These are phyloP conservation scores for Thinopyrum elongatum DNA, from an alignment of 176 grass and related monocot species.

Conservation along the genomic window DNA sequence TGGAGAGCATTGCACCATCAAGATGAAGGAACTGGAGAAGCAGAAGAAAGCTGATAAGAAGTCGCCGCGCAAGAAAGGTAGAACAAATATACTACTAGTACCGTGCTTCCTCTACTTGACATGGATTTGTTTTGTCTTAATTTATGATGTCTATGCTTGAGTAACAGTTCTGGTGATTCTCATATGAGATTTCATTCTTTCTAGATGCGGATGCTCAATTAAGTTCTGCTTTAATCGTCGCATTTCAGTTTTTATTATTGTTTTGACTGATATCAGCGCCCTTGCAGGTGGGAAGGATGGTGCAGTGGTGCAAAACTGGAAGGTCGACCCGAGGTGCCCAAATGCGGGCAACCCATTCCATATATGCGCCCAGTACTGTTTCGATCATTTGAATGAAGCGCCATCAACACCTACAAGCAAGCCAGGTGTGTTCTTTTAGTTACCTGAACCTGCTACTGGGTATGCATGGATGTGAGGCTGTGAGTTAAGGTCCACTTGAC, in stretches of 20 bases:
- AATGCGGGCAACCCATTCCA: constrained; percentile 87
- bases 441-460: background rate
- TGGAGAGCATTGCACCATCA: constrained; percentile 43
- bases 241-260: background rate
- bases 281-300: constrained; percentile 27
- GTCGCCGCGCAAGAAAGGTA: constrained; percentile 39
- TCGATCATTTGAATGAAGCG: constrained; percentile 43
- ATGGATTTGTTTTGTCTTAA: background rate
- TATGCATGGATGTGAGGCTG: background rate
- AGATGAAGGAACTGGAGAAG: constrained; percentile 40
- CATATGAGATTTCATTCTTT: background rate
- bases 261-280: background rate
- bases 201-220: background rate
- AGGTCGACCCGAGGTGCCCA: constrained; percentile 71
- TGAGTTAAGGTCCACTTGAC: background rate
- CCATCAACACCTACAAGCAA: constrained; percentile 20
- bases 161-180: background rate
- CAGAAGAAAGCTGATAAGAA: constrained; percentile 16
- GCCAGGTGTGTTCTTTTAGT: constrained; percentile 35
- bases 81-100: background rate
- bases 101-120: background rate
- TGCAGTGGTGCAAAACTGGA: constrained; percentile 18
- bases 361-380: constrained; percentile 72
- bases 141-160: background rate
- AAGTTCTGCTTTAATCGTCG: background rate